phyloP scores from a whole-genome alignment of 2,329 filamentous ascomycete genomes.

The Penicillium sp. region DNA sequence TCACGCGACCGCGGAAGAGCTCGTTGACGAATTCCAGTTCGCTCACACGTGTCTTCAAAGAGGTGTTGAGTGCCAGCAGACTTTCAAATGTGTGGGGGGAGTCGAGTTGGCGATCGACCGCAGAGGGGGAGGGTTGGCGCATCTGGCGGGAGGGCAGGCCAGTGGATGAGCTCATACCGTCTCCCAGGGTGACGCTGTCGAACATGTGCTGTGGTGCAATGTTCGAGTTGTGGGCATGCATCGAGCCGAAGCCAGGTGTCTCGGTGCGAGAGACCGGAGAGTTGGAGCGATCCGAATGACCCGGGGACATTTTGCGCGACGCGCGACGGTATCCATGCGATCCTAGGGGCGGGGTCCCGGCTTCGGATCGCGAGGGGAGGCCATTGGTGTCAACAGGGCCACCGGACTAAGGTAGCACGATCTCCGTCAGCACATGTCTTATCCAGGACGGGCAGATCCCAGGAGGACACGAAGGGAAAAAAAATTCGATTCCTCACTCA shows the following conservation, averaged over 20 bases:
- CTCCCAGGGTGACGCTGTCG: slow-evolving; percentile 68
- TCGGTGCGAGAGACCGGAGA: slow-evolving; percentile 78
- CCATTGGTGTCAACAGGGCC: slow-evolving; percentile 57
- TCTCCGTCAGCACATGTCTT: slow-evolving; percentile 28
- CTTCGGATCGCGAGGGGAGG: slow-evolving; percentile 59
- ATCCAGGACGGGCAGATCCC: slow-evolving; percentile 17
- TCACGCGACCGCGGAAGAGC: slow-evolving; percentile 72
- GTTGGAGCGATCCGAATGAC: slow-evolving; percentile 71
- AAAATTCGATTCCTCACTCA: slow-evolving; percentile 45
- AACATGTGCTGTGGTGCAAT: slow-evolving; percentile 78
- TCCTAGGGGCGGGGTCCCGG: slow-evolving; percentile 58
- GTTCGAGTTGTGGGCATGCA: slow-evolving; percentile 62
- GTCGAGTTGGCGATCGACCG: slow-evolving; percentile 66
- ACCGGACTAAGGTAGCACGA: slow-evolving; percentile 40
- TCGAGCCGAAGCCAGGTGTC: slow-evolving; percentile 65
- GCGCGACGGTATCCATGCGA: slow-evolving; percentile 62
- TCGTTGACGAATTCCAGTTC: slow-evolving; percentile 95
- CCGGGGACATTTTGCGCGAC: slow-evolving; percentile 72
- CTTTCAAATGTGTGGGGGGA: slow-evolving; percentile 77
- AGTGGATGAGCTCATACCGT: slow-evolving; percentile 63
- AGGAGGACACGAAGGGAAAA: slow-evolving; percentile 12
- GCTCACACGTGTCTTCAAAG: slow-evolving; percentile 90
- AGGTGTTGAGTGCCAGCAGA: slow-evolving; percentile 76
- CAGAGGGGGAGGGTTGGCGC: slow-evolving; percentile 61
- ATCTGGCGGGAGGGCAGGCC: slow-evolving; percentile 55